Conservation (phyloP, 345 rosid species). For the Turnera subulata region DNA sequence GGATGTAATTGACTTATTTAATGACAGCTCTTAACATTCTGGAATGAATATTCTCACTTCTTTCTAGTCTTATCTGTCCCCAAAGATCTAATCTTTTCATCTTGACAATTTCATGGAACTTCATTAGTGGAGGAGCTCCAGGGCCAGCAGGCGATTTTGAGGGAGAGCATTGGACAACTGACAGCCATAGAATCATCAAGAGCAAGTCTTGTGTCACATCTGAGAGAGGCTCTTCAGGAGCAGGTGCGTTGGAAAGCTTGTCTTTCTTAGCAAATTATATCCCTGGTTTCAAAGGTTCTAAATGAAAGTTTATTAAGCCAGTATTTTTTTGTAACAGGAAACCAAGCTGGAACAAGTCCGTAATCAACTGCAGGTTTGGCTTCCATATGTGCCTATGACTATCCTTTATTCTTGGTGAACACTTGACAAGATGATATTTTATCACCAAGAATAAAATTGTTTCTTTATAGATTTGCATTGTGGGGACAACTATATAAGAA, state of each 20-base stretch:
- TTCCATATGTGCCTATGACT: too few relatives aligned
- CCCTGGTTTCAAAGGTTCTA: not conserved
- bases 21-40: not conserved
- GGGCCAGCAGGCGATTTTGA: conserved; percentile 62
- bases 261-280: conserved; percentile 2
- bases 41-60: not conserved
- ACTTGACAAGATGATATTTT: not conserved
- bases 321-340: conserved; percentile 49
- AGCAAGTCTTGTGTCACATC: conserved; percentile 60
- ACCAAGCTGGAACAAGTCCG: conserved; percentile 69
- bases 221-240: conserved; percentile 83
- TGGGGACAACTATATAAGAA: not conserved
- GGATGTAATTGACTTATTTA: conserved; percentile 1
- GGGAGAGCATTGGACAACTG: conserved; percentile 71
- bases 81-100: conserved; percentile 12
- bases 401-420: too few relatives aligned
- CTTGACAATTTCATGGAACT: conserved; percentile 52
- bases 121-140: conserved; percentile 64
- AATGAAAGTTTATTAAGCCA: conserved; percentile 12
- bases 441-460: too few relatives aligned
- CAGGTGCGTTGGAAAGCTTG: conserved; percentile 50
- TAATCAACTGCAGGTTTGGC: conserved; percentile 73
- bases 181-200: conserved; percentile 56
- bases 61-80: not conserved
- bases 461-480: not conserved